Evolutionary conservation across 2,329 filamentous ascomycete species (phyloP).

Genomic region (Aspergillus flavus): DNA sequence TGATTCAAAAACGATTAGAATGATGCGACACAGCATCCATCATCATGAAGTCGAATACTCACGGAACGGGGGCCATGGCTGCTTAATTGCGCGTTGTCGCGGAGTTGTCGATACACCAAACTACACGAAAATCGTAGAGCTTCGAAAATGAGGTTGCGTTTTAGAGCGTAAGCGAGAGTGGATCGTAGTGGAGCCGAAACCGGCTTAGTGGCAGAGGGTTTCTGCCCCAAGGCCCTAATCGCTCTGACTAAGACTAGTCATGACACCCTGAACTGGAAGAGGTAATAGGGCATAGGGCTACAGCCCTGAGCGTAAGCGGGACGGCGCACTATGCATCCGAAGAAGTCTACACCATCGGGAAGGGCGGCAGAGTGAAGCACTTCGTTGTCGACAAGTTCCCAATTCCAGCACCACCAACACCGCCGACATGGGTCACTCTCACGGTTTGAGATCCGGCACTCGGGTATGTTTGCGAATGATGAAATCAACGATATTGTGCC

Average conservation of each 20-base stretch:
- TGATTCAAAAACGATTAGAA: conserved; percentile 30
- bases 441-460: conserved; percentile 84
- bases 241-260: neutral
- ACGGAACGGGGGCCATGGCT: conserved; percentile 47
- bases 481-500: conserved; percentile 9
- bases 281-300: conserved; percentile 19
- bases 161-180: conserved; percentile 23
- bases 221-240: conserved; percentile 6
- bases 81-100: conserved; percentile 42
- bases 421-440: conserved; percentile 80
- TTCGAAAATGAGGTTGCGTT: conserved; percentile 24
- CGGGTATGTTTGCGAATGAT: conserved; percentile 61
- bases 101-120: conserved; percentile 36
- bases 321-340: conserved; percentile 32
- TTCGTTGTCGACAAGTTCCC: conserved; percentile 42
- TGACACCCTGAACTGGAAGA: neutral
- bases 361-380: conserved; percentile 29
- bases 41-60: conserved; percentile 36
- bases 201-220: conserved; percentile 24
- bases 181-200: conserved; percentile 19
- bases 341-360: conserved; percentile 25
- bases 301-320: conserved; percentile 4
- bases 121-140: conserved; percentile 26
- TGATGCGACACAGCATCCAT: conserved; percentile 35
- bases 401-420: conserved; percentile 49